A percentile compares a stretch with the other conserved stretches of the same genome.
Conservation (phyloP, 345 rosid species). For the Populus davidiana region DNA sequence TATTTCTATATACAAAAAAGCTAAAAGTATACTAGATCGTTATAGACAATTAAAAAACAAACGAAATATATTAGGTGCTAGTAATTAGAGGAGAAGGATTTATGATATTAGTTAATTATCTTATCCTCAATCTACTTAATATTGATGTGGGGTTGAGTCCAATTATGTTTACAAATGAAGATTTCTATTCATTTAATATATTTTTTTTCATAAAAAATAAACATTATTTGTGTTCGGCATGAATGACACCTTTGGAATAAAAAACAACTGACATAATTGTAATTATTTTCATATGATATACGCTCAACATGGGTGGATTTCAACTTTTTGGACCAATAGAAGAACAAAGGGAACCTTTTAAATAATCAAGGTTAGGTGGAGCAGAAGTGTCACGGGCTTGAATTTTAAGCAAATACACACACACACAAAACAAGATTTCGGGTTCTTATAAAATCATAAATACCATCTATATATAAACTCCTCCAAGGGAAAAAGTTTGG, state of each 20-base stretch:
- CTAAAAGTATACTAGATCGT: too few species aligned
- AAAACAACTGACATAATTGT: conserved; percentile 11
- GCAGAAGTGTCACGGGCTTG: conserved; percentile 24
- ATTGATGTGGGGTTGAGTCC: neutral
- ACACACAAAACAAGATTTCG: neutral
- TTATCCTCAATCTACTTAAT: neutral
- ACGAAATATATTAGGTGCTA: too few species aligned
- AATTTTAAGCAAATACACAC: conserved; percentile 12
- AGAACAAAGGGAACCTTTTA: conserved; percentile 14
- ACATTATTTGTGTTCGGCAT: neutral
- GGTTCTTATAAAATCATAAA: conserved; percentile 11
- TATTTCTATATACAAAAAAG: too few species aligned
- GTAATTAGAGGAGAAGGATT: neutral
- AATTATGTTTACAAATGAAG: neutral
- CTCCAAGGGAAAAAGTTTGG: conserved; percentile 23
- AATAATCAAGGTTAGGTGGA: conserved; percentile 30
- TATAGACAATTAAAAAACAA: too few species aligned
- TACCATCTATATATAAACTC: neutral
- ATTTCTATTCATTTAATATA: conserved; percentile 3
- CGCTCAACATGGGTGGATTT: conserved; percentile 20
- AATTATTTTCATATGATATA: conserved; percentile 18
- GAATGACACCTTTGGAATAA: conserved; percentile 20
- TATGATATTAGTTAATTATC: neutral
- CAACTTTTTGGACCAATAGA: conserved; percentile 31
- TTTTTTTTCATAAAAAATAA: neutral